phyloP scores from a whole-genome alignment of 2,329 filamentous ascomycete species.

The Ophiostoma pallidulum region DNA sequence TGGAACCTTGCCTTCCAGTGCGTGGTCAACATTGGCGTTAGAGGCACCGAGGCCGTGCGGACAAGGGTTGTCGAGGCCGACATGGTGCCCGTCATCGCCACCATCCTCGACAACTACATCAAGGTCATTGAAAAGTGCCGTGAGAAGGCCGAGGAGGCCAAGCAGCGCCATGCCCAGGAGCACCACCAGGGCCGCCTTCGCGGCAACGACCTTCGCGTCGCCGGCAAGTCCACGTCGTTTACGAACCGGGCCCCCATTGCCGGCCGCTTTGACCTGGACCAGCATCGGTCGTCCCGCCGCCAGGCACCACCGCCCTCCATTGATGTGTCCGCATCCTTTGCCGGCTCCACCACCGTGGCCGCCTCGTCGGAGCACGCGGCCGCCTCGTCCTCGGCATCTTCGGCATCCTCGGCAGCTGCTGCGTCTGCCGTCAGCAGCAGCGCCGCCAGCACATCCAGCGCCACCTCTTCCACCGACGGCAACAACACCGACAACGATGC shows the following conservation, averaged over 20 bases:
- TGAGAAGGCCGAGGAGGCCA: constrained; percentile 75
- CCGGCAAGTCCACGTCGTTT: constrained; percentile 43
- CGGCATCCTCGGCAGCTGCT: neutral
- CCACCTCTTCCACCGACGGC: neutral
- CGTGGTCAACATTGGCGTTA: constrained; percentile 95
- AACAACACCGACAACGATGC: constrained; percentile 37
- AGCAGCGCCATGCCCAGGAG: constrained; percentile 55
- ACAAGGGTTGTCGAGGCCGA: constrained; percentile 96
- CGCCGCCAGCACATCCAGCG: neutral
- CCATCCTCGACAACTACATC: constrained; percentile 96
- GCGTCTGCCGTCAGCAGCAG: neutral
- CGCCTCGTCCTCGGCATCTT: neutral
- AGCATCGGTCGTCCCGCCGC: constrained; percentile 44
- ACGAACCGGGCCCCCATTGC: constrained; percentile 31
- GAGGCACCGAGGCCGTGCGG: constrained; percentile 86
- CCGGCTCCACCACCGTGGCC: constrained; percentile 24
- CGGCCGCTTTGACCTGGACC: constrained; percentile 45
- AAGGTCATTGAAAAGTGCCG: constrained; percentile 88
- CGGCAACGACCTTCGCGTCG: constrained; percentile 38
- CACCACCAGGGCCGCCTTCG: constrained; percentile 43
- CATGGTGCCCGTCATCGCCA: constrained; percentile 98
- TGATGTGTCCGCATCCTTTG: constrained; percentile 57
- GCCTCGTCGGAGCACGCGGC: constrained; percentile 22
- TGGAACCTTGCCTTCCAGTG: constrained; percentile 99
- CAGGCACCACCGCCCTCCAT: constrained; percentile 78